These are phyloP conservation scores for Talaromyces stipitatus DNA, from an alignment of 495 filamentous ascomycete species.

Conservation along the genomic window DNA sequence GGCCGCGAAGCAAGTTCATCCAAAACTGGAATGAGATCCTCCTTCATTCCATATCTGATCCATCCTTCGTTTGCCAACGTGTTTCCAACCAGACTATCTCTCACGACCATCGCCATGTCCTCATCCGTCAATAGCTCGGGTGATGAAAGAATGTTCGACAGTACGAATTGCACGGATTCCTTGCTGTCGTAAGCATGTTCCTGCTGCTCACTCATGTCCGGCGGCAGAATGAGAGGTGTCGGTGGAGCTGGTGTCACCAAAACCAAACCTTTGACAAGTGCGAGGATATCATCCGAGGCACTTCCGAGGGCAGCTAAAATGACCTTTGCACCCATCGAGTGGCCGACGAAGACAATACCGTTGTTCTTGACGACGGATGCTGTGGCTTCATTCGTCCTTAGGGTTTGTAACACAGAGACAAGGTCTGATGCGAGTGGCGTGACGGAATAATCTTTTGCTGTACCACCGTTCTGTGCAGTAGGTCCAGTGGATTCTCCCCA, in stretches of 20 bases:
- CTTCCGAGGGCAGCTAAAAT: conserved; percentile 19
- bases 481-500: conserved; percentile 33
- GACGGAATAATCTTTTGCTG: conserved; percentile 17
- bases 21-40: conserved; percentile 21
- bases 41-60: conserved; percentile 31
- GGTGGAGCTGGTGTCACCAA: conserved; percentile 30
- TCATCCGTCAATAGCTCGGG: conserved; percentile 10
- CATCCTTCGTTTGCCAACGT: conserved; percentile 26
- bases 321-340: conserved; percentile 40
- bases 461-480: neutral
- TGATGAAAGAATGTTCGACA: conserved; percentile 27
- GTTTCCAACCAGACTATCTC: conserved; percentile 24
- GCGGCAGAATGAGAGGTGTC: conserved; percentile 20
- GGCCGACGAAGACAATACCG: conserved; percentile 28
- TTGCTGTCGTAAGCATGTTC: conserved; percentile 18
- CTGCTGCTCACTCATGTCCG: conserved; percentile 30
- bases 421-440: conserved; percentile 23
- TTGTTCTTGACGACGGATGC: conserved; percentile 7
- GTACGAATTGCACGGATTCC: conserved; percentile 15
- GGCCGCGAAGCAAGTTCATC: neutral
- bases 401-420: conserved; percentile 13
- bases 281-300: conserved; percentile 5
- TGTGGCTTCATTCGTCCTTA: conserved; percentile 6
- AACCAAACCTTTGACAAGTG: conserved; percentile 21
- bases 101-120: conserved; percentile 17